These are phyloP conservation scores for Mesotaenium endlicherianum DNA, from an alignment of 139 green algal species.

Conservation along the genomic window DNA sequence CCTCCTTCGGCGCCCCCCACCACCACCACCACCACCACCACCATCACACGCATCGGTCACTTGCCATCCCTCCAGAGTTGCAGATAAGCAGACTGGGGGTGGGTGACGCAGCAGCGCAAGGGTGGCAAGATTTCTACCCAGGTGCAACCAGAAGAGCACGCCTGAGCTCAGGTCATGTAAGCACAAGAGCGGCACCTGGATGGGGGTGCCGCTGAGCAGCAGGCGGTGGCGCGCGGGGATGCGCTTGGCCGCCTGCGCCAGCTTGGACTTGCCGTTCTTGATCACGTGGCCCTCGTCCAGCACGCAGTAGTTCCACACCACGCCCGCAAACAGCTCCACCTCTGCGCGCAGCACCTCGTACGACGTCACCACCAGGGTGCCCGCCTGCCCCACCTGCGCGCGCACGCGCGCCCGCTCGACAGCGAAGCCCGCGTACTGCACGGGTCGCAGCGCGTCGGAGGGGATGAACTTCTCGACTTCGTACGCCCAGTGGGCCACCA, in stretches of 20 bases:
- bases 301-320: constrained; percentile 82
- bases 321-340: constrained; percentile 51
- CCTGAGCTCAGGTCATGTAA: too few species aligned
- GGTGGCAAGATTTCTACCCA: too few species aligned
- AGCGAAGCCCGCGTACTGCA: constrained; percentile 71
- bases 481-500: constrained; percentile 91
- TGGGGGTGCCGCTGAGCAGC: constrained; percentile 69
- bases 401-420: constrained; percentile 50
- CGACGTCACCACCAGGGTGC: constrained; percentile 75
- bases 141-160: too few species aligned
- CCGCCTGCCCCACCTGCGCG: background rate
- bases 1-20: too few species aligned
- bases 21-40: too few species aligned
- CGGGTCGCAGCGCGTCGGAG: constrained; percentile 52
- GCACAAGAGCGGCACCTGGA: too few species aligned
- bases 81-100: too few species aligned
- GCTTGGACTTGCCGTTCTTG: constrained; percentile 75
- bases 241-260: constrained; percentile 64
- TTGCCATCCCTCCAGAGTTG: too few species aligned
- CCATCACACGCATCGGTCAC: too few species aligned
- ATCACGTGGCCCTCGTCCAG: constrained; percentile 97
- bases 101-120: too few species aligned
- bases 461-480: constrained; percentile 78
- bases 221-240: constrained; percentile 78
- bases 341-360: constrained; percentile 88